Evolutionary conservation across 2,329 filamentous ascomycete species (phyloP), one percentile per base, ranked within the genome.

Genomic region (Penicillium concentricum): DNA sequence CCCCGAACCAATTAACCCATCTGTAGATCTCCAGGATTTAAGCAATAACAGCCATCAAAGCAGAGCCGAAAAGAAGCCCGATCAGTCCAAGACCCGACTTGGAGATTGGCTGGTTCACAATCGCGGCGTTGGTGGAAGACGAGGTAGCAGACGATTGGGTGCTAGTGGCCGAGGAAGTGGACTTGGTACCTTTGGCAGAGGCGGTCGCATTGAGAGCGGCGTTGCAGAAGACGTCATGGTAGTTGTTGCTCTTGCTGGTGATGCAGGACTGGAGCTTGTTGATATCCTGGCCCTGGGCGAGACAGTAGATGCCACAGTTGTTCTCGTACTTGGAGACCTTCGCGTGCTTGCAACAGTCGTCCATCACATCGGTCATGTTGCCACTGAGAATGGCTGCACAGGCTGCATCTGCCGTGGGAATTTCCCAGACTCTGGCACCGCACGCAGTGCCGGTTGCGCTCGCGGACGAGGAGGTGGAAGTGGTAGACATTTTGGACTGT

Each of bases 301-400:
- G 76, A 63, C 81, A 83, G 78, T 82, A 83, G 57, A 82, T 63
- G 16, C 77, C 79, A 72, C 81, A 83, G 64, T 75, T 69, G 66
- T 76, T 63, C 64, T 78, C 72, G 76, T 82, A 82, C 61, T 70
- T 69, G 47, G 77, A 67, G 28, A 82, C 72, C 22, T 75, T 67
- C 51, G 79, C 77, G 10, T 71, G 61, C 12, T 73, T 70, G 65
- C 81, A 83, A 76, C 81, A 83, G 22, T 69, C 62, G 39, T 71
- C 56, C 73, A 81, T 76, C 57, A 78, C 71, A 37, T 75, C 69
- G 50, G 76, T 72, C 70, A 78, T 68, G 61, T 79, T 78, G 5
- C 69, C 67, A 59, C 67, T 69, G 56, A 69, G 69, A 26, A 74
- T 66, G 48, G 80, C 69, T 3, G 73, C 81, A 66, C 81, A 83